These are phyloP conservation scores for Sporothrix brasiliensis DNA, from an alignment of 2,329 filamentous ascomycete species.

Conservation along the genomic window DNA sequence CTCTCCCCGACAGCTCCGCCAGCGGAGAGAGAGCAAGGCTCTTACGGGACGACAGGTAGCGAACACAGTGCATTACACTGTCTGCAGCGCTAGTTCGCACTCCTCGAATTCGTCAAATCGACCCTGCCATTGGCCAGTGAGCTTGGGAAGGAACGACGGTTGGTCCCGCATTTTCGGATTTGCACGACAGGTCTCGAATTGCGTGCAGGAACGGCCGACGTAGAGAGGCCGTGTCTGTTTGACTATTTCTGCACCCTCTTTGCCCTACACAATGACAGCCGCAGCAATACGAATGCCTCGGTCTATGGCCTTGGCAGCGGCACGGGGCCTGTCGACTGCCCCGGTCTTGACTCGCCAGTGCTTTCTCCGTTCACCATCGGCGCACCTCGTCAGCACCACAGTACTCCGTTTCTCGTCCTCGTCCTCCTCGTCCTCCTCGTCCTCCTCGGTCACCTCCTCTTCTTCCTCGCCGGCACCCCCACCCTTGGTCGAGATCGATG, in stretches of 20 bases:
- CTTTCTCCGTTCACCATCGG: background rate
- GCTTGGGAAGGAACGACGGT: conserved; percentile 12
- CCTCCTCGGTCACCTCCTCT: background rate
- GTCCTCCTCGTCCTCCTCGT: background rate
- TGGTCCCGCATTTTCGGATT: conserved; percentile 19
- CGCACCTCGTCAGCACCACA: background rate
- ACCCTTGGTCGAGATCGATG: conserved; percentile 60
- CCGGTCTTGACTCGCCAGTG: background rate
- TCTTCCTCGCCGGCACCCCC: conserved; percentile 9
- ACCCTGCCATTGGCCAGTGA: conserved; percentile 15
- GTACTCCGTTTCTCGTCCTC: background rate
- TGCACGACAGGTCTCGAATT: background rate
- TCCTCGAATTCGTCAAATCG: background rate
- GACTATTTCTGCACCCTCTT: background rate
- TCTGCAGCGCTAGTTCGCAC: background rate
- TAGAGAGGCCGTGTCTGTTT: background rate
- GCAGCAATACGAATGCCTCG: conserved; percentile 20
- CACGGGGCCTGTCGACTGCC: background rate
- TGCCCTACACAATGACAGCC: conserved; percentile 20
- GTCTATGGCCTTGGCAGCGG: conserved; percentile 25
- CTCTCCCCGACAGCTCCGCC: conserved; percentile 31
- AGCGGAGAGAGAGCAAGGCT: conserved; percentile 21
- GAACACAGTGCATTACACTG: conserved; percentile 8
- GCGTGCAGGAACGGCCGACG: background rate
- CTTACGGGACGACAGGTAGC: conserved; percentile 15